Evolutionary conservation across 2,329 filamentous ascomycete genomes (phyloP).

Genomic region (Knufia fluminis): DNA sequence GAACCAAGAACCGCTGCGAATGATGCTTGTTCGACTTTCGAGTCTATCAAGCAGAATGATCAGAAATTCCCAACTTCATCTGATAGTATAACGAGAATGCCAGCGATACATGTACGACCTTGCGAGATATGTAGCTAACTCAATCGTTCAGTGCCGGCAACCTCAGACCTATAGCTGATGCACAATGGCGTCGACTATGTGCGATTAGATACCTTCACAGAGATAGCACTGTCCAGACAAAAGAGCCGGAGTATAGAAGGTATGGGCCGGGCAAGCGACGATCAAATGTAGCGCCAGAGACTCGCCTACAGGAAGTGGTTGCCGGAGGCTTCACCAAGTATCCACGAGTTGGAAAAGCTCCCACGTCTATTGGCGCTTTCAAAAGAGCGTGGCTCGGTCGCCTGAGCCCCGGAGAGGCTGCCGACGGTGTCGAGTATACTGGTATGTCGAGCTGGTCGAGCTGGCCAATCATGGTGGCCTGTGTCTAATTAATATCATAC

Average conservation of each 20-base stretch:
- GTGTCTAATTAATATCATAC: conserved; percentile 24
- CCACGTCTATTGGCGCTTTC: neutral
- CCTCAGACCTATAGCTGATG: neutral
- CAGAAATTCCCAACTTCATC: conserved; percentile 15
- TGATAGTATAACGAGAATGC: neutral
- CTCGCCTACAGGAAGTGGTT: neutral
- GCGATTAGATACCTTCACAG: too few species aligned
- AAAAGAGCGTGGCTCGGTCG: neutral
- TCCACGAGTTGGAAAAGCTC: conserved; percentile 9
- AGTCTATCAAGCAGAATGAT: conserved; percentile 40
- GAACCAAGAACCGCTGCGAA: conserved; percentile 58
- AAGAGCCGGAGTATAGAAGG: too few species aligned
- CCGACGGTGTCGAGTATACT: neutral
- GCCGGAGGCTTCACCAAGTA: neutral
- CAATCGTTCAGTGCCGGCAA: neutral
- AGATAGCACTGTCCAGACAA: too few species aligned
- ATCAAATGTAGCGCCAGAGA: conserved; percentile 1
- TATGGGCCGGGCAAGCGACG: too few species aligned
- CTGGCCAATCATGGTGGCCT: neutral
- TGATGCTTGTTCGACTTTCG: conserved; percentile 39
- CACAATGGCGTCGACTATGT: neutral
- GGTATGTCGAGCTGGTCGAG: neutral
- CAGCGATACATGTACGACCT: neutral
- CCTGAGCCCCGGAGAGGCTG: neutral
- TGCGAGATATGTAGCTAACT: neutral